Percentiles rank a stretch among this genome's conserved stretches.
Evolutionary conservation across 2,329 filamentous ascomycete species (phyloP).

Genomic region (Septoria linicola): DNA sequence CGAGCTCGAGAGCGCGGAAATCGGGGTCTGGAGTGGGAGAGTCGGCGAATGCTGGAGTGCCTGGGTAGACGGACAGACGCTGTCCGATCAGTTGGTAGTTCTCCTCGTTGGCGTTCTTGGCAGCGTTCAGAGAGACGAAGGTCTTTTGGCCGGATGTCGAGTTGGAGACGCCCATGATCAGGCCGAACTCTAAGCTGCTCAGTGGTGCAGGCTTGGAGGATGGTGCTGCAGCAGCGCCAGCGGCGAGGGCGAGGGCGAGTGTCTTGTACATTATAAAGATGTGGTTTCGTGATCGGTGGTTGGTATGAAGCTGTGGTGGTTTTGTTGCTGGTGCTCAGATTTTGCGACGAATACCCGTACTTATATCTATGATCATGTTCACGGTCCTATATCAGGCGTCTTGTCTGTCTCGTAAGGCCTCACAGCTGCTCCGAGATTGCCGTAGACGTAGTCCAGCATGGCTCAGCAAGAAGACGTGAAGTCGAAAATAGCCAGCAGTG

Average conservation of each 20-base stretch:
- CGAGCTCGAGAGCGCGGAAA: conserved; percentile 9
- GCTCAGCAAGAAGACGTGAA: too few relatives aligned
- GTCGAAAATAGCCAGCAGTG: too few relatives aligned
- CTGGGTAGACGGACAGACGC: conserved; percentile 17
- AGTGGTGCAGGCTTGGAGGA: not conserved
- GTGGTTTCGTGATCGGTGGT: not conserved
- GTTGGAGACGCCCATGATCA: conserved; percentile 8
- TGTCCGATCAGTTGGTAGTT: conserved; percentile 11
- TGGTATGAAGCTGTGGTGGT: not conserved
- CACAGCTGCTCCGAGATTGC: too few relatives aligned
- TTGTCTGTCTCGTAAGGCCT: too few relatives aligned
- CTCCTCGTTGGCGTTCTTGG: conserved; percentile 9
- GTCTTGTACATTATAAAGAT: conserved; percentile 10
- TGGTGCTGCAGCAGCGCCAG: conserved; percentile 7
- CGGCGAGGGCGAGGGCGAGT: conserved; percentile 14
- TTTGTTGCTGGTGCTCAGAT: not conserved
- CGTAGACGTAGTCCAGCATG: too few relatives aligned
- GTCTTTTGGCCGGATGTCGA: not conserved
- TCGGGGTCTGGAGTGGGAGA: not conserved
- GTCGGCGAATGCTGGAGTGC: conserved; percentile 11
- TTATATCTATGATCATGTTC: not conserved
- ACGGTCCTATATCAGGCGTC: too few relatives aligned
- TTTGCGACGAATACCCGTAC: not conserved
- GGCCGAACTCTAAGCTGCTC: conserved; percentile 9
- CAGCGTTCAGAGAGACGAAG: conserved; percentile 13